Evolutionary conservation across 176 grass and related monocot species (phyloP), one percentile per base, ranked within the genome.

Genomic region (Oryza officinalis): DNA sequence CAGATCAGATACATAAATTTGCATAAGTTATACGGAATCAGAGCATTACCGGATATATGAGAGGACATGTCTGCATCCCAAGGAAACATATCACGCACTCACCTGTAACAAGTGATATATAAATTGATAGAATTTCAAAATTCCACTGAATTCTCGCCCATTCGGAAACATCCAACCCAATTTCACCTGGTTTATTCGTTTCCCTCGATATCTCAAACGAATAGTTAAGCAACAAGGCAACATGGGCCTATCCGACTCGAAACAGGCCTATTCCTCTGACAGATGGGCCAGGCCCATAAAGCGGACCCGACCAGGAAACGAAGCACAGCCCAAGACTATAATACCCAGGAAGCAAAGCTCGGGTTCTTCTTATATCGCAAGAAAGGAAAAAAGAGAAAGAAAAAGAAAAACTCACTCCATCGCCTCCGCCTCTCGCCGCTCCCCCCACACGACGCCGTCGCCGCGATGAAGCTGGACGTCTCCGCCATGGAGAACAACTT

Each of bases 401-500:
- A 31, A 44, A 32, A 27, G 32, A 28, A 64, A 28, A 40, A 37
- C 69, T 28, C 75, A 37, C 87, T 79, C 8, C 86, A 17, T 73
- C 80, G 40, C 59, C 69, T 66, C 69, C 77, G 8, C 15, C 57
- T 57, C 74, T 43, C 32, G 49, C 49, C 47, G 11, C 17, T 20
- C 20, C 3, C 46, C 27, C 37, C 81, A 18, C n/a, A 69, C 84
- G 84, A 57, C 87, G 73, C 68, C 84, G 44, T 40, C 74, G 78
- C 65, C 81, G 71, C 57, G 13, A 93, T 92, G 93, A 96, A 81
- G 68, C 71, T 86, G 31, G 84, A 93, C 86, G 76, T 85, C 43
- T 90, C 88, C 75, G 90, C 88, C 26, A 66, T 96, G 27, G 80
- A 96, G 73, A 93, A 78, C 69, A 80, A 75, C 90, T 80, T 86